Evolutionary conservation across 176 grass and related monocot species (phyloP).

Genomic region (Oryza meyeriana): DNA sequence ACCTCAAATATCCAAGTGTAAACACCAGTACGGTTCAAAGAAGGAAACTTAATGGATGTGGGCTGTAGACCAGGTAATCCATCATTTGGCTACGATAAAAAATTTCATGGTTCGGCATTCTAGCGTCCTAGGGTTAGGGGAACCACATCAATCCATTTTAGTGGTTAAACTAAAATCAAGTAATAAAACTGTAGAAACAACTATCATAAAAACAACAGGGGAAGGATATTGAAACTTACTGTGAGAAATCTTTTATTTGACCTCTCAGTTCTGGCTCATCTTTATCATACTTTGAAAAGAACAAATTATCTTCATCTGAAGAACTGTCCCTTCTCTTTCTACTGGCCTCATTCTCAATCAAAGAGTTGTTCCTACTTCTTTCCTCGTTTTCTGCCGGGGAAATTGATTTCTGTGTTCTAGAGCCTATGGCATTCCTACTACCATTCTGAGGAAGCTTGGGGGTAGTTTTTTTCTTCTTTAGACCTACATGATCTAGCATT

Average conservation of each 20-base stretch:
- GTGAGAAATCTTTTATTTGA: slow-evolving; percentile 68
- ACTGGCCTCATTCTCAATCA: slow-evolving; percentile 40
- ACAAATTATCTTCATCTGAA: slow-evolving; percentile 67
- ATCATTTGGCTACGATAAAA: not conserved
- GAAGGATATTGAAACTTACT: slow-evolving; percentile 59
- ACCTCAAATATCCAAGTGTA: not conserved
- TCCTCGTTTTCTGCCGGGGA: slow-evolving; percentile 50
- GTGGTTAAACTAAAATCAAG: not conserved
- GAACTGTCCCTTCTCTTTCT: slow-evolving; percentile 64
- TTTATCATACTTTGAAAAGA: slow-evolving; percentile 88
- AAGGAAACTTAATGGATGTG: not conserved
- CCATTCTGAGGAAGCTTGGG: slow-evolving; percentile 49
- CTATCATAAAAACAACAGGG: slow-evolving; percentile 10
- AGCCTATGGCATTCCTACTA: slow-evolving; percentile 35
- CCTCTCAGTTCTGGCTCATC: slow-evolving; percentile 80
- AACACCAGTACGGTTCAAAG: not conserved
- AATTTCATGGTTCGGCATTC: not conserved
- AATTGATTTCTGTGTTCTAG: slow-evolving; percentile 42
- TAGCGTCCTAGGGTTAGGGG: not conserved
- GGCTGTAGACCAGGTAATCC: not conserved
- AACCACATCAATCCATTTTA: not conserved
- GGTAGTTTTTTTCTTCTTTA: slow-evolving; percentile 37
- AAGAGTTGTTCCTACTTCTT: slow-evolving; percentile 60
- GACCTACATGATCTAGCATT: slow-evolving; percentile 44
- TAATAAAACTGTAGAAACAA: not conserved